Percentiles rank a stretch among this genome's conserved stretches.
These are phyloP conservation scores for Botrytis tulipae DNA, from an alignment of 2,329 filamentous ascomycete species.

Conservation along the genomic window DNA sequence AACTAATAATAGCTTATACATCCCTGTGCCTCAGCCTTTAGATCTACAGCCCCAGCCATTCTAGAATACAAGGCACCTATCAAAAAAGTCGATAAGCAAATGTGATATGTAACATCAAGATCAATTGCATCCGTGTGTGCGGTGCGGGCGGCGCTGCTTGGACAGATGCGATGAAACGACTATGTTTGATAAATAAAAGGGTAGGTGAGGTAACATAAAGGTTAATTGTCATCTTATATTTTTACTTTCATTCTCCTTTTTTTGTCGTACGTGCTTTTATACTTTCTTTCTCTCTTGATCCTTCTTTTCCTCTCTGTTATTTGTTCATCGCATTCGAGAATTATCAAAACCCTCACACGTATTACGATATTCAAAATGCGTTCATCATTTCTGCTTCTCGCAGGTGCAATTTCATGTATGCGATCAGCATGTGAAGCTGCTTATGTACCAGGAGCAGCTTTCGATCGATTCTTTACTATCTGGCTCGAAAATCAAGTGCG, in stretches of 20 bases:
- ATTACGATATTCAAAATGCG: neutral
- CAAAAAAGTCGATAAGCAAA: neutral
- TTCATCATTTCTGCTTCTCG: neutral
- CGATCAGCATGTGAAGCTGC: constrained; percentile 4
- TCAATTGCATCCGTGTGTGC: neutral
- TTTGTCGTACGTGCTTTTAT: neutral
- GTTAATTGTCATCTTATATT: neutral
- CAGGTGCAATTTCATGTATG: neutral
- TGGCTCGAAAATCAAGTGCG: constrained; percentile 60
- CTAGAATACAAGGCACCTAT: neutral
- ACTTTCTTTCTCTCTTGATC: neutral
- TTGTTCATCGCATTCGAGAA: neutral
- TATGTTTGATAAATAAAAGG: neutral
- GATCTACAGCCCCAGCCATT: neutral
- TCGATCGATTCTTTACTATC: constrained; percentile 59
- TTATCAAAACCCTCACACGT: neutral
- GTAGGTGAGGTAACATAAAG: neutral
- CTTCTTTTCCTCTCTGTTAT: neutral
- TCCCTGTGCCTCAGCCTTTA: neutral
- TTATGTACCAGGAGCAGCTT: constrained; percentile 49
- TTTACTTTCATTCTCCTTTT: neutral
- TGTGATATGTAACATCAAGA: neutral
- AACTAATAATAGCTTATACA: neutral
- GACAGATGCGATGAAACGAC: neutral
- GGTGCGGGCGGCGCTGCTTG: neutral